These are phyloP conservation scores for Xenoacremonium recifei DNA, from an alignment of 2,329 filamentous ascomycete species.

Conservation along the genomic window DNA sequence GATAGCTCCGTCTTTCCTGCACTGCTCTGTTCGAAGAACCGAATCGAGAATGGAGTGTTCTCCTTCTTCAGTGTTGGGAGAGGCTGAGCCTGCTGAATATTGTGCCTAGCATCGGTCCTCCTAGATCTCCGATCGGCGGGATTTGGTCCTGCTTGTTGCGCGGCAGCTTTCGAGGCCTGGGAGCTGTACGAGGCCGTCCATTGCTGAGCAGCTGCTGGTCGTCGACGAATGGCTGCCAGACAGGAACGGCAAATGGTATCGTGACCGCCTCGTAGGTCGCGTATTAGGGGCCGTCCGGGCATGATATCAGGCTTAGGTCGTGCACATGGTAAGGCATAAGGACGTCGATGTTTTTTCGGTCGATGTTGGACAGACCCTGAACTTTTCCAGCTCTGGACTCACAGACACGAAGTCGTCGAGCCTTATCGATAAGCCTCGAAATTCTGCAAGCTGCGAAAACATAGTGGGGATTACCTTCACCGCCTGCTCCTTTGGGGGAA, in stretches of 20 bases:
- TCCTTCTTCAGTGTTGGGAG: conserved; percentile 17
- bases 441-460: conserved; percentile 14
- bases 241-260: conserved; percentile 39
- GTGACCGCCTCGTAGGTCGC: conserved; percentile 34
- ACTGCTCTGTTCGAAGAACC: conserved; percentile 49
- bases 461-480: conserved; percentile 15
- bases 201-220: conserved; percentile 20
- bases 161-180: conserved; percentile 20
- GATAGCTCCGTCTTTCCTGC: conserved; percentile 36
- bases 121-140: conserved; percentile 23
- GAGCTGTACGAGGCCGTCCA: conserved; percentile 34
- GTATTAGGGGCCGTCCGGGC: conserved; percentile 34
- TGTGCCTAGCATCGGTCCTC: conserved; percentile 25
- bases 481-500: conserved; percentile 25
- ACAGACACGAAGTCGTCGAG: conserved; percentile 3
- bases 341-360: conserved; percentile 3
- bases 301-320: conserved; percentile 30
- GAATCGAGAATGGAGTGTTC: conserved; percentile 32
- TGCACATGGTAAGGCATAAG: conserved; percentile 2
- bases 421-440: conserved; percentile 33
- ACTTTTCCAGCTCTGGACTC: conserved; percentile 18
- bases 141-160: conserved; percentile 13
- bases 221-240: conserved; percentile 28
- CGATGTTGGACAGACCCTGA: conserved; percentile 13
- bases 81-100: conserved; percentile 27